A percentile compares a stretch with the other conserved stretches of the same genome.
These are phyloP conservation scores for Naegleria gruberi DNA, from an alignment of 208 protist species.

Conservation along the genomic window DNA sequence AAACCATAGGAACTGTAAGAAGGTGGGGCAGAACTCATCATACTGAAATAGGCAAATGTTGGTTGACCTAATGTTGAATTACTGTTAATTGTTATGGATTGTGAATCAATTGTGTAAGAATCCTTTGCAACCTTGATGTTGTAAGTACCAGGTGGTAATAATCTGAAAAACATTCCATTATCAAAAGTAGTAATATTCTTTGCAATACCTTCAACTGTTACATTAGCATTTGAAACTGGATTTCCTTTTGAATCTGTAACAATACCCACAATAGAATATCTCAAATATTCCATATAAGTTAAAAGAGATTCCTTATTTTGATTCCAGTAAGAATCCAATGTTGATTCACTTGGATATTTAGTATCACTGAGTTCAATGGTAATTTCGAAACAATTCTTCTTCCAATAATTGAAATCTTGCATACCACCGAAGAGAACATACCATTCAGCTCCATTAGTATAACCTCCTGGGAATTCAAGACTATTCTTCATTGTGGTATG, in stretches of 20 bases:
- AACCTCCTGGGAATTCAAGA: background rate
- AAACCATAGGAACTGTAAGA: too few species aligned
- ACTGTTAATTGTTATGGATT: background rate
- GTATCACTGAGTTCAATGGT: background rate
- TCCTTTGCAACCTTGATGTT: background rate
- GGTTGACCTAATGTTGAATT: background rate
- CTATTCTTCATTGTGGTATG: background rate
- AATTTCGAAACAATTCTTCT: background rate
- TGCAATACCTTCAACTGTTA: background rate
- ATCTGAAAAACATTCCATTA: background rate
- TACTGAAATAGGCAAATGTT: background rate
- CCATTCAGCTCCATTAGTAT: slow-evolving; percentile 24
- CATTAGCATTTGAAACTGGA: background rate
- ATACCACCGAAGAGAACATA: slow-evolving; percentile 19
- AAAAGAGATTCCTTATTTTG: background rate
- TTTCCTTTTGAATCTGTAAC: background rate
- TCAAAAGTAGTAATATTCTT: background rate
- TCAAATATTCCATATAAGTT: background rate
- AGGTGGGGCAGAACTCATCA: too few species aligned
- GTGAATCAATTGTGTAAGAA: background rate
- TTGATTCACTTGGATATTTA: background rate
- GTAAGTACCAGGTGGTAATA: background rate
- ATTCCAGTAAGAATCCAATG: background rate
- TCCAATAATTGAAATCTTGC: background rate
- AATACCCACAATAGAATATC: background rate